A percentile compares a stretch with the other conserved stretches of the same genome.
phyloP scores from a whole-genome alignment of 306 rosid genomes.

The Malus domestica region DNA sequence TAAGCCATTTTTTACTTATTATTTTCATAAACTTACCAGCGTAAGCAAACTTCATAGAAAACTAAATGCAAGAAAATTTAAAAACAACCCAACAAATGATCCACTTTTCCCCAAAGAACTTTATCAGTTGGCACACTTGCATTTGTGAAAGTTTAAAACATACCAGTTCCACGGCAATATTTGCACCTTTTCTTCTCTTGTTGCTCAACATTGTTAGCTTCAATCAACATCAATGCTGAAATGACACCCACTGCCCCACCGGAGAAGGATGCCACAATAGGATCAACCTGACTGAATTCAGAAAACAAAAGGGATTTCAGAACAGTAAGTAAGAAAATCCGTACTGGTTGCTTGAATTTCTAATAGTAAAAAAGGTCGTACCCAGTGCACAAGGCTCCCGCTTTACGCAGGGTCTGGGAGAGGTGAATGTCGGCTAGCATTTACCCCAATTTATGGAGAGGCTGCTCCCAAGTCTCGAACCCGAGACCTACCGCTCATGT shows the following conservation, averaged over 20 bases:
- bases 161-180: conserved; percentile 90
- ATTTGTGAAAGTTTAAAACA: not conserved
- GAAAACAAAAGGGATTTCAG: conserved; percentile 15
- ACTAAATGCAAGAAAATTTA: not conserved
- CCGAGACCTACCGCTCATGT: no score
- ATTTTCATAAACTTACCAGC: not conserved
- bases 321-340: conserved; percentile 12
- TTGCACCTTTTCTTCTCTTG: conserved; percentile 94
- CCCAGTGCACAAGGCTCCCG: no score
- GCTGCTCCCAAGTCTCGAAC: no score
- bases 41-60: not conserved
- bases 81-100: not conserved
- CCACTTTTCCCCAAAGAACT: not conserved
- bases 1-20: not conserved
- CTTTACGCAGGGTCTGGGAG: no score
- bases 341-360: conserved; percentile 1
- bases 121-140: not conserved
- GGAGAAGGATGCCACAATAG: conserved; percentile 92
- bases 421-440: no score
- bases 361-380: no score
- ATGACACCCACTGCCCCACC: conserved; percentile 97
- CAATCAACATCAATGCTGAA: conserved; percentile 88
- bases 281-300: conserved; percentile 81
- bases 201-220: conserved; percentile 85
- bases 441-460: no score